These are phyloP conservation scores for Salix caprea DNA, from an alignment of 345 rosid genomes.

Conservation along the genomic window DNA sequence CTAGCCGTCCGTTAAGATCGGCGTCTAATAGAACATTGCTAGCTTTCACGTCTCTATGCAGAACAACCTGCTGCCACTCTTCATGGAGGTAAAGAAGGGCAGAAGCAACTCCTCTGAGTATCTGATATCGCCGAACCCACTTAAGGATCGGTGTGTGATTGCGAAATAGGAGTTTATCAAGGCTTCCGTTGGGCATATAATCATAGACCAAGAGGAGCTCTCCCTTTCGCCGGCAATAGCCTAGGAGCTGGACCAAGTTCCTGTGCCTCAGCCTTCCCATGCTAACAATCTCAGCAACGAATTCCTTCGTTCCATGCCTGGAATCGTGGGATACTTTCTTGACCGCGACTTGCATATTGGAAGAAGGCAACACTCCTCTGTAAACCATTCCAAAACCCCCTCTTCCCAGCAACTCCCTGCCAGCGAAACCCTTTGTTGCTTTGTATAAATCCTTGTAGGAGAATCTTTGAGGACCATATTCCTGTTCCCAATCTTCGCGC, in stretches of 20 bases:
- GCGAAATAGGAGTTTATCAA: constrained; percentile 11
- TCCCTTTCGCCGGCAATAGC: constrained; percentile 18
- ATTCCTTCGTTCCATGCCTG: constrained; percentile 16
- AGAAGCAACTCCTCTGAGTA: constrained; percentile 17
- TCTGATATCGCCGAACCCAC: constrained; percentile 4
- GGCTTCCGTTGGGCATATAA: constrained; percentile 23
- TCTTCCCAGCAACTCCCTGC: background rate
- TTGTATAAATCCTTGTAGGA: constrained; percentile 8
- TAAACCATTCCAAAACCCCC: constrained; percentile 21
- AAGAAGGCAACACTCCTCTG: constrained; percentile 8
- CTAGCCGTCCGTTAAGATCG: constrained; percentile 11
- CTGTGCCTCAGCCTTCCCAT: constrained; percentile 19
- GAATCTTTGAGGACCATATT: constrained; percentile 20
- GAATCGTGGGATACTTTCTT: constrained; percentile 19
- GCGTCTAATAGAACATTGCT: constrained; percentile 18
- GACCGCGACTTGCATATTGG: constrained; percentile 10
- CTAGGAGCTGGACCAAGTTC: constrained; percentile 19
- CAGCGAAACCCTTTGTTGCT: constrained; percentile 18
- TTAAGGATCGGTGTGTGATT: background rate
- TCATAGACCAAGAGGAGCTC: constrained; percentile 22
- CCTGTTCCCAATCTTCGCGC: constrained; percentile 20
- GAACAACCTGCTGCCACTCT: constrained; percentile 16
- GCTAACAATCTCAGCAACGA: constrained; percentile 16
- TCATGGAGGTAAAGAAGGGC: constrained; percentile 20
- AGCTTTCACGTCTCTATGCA: constrained; percentile 22